A percentile compares a stretch with the other conserved stretches of the same genome.
phyloP scores from a whole-genome alignment of 768 basidiomycete genomes.

The Mycena olivaceomarginata region DNA sequence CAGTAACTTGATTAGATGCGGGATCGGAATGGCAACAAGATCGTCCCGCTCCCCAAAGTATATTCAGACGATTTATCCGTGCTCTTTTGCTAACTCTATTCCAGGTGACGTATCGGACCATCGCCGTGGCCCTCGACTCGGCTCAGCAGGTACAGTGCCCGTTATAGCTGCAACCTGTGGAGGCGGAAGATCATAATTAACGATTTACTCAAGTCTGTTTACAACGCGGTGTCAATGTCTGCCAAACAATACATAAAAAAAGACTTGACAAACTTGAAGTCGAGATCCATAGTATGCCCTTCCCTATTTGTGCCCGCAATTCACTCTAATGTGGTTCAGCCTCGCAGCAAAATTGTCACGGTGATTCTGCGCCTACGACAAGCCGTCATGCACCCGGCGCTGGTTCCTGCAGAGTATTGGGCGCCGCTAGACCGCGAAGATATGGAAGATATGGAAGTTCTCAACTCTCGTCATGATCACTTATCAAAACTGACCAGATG shows the following conservation, averaged over 20 bases:
- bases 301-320: not conserved
- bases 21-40: not conserved
- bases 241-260: not conserved
- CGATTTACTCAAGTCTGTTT: not conserved
- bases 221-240: not conserved
- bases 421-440: not conserved
- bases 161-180: not conserved
- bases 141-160: not conserved
- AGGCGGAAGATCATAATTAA: no score
- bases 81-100: not conserved
- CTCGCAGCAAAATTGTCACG: not conserved
- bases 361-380: not conserved
- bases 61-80: not conserved
- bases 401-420: not conserved
- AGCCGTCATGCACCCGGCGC: not conserved
- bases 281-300: no score
- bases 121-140: not conserved
- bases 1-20: not conserved
- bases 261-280: no score
- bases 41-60: not conserved
- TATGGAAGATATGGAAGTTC: not conserved
- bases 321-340: not conserved
- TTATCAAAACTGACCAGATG: not conserved
- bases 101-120: not conserved
- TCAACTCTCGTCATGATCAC: not conserved